Percentiles rank a stretch among this genome's conserved stretches.
phyloP scores from a whole-genome alignment of 129 eudicot species.

The Mikania micrantha region DNA sequence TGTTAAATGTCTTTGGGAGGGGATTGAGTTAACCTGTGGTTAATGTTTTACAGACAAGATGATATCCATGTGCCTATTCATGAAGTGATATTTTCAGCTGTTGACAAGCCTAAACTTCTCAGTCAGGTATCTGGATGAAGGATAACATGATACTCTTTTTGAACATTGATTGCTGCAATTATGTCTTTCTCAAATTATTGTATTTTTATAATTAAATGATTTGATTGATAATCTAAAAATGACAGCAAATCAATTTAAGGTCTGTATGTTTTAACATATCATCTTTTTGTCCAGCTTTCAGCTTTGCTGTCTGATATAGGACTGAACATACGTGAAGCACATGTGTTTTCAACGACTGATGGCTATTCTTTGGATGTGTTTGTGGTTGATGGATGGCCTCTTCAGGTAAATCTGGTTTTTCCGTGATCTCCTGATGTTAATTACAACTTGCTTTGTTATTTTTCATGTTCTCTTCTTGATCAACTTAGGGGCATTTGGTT shows the following conservation, averaged over 20 bases:
- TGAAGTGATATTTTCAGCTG: conserved; percentile 81
- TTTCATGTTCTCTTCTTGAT: neutral
- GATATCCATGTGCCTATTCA: conserved; percentile 40
- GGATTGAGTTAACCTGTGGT: conserved; percentile 9
- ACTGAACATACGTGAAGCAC: conserved; percentile 96
- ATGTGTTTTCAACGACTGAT: conserved; percentile 92
- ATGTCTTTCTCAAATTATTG: neutral
- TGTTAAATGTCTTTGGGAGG: neutral
- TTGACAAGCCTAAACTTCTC: conserved; percentile 95
- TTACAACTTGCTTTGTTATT: neutral
- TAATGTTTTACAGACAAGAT: conserved; percentile 51
- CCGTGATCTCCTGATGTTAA: conserved; percentile 1
- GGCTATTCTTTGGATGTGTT: conserved; percentile 94
- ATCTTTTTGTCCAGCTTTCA: conserved; percentile 50
- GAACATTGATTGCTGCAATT: neutral
- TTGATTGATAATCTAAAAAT: neutral
- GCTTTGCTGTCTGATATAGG: conserved; percentile 90
- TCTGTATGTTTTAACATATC: neutral
- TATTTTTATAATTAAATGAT: neutral
- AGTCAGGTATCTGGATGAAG: conserved; percentile 57
- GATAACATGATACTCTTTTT: neutral
- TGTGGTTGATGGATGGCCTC: conserved; percentile 95
- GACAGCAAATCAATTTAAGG: neutral
- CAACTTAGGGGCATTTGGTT: neutral
- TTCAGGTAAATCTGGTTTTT: conserved; percentile 44